These are phyloP conservation scores for Prunella vulgaris DNA, from an alignment of 257 asterid species.

Conservation along the genomic window DNA sequence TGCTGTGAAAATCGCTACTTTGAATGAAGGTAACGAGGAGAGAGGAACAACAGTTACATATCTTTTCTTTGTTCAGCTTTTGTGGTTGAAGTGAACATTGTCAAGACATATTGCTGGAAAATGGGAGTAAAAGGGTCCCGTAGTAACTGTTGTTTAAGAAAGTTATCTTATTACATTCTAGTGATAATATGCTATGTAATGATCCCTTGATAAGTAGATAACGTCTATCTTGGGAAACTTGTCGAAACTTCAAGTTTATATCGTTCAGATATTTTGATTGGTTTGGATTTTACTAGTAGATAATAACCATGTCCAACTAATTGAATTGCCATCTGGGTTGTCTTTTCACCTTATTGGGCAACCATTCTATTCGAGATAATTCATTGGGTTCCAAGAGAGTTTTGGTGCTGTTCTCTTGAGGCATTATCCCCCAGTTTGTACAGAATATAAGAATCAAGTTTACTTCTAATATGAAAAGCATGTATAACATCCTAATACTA, in stretches of 20 bases:
- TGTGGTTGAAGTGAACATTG: neutral
- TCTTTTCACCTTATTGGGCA: neutral
- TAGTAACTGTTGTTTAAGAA: neutral
- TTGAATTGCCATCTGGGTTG: neutral
- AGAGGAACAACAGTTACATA: neutral
- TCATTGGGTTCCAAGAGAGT: neutral
- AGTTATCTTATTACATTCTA: neutral
- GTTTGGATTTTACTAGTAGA: neutral
- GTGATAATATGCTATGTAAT: neutral
- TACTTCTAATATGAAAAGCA: neutral
- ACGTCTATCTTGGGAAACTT: neutral
- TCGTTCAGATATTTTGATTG: neutral
- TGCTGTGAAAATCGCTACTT: too few species aligned
- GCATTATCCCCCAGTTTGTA: neutral
- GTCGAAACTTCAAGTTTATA: neutral
- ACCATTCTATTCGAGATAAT: neutral
- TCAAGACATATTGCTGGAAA: constrained; percentile 4
- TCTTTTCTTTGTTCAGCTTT: neutral
- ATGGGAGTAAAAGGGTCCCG: neutral
- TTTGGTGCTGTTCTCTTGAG: neutral
- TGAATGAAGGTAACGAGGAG: too few species aligned
- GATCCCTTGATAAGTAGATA: neutral
- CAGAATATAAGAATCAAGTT: neutral
- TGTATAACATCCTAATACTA: neutral
- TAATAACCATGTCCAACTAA: neutral